Conservation (phyloP, 352 stramenopile species). For the Achlya hypogyna region DNA sequence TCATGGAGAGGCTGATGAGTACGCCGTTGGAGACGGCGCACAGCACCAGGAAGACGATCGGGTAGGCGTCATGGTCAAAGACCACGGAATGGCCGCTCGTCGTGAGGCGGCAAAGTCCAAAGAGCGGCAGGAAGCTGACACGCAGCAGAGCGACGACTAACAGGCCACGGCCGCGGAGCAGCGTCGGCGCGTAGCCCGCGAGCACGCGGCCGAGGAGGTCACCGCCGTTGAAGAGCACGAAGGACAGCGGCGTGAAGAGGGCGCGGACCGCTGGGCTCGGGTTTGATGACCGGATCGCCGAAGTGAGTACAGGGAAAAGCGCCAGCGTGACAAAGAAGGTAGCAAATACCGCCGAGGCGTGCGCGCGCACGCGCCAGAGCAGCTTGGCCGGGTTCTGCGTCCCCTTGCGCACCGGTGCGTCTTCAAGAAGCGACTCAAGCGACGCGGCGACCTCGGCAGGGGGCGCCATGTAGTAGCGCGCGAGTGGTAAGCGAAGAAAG, state of each 20-base stretch:
- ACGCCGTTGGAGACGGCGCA: constrained; percentile 68
- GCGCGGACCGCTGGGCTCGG: constrained; percentile 41
- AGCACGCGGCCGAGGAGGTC: constrained; percentile 59
- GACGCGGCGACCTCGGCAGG: constrained; percentile 10
- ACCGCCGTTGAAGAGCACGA: constrained; percentile 70
- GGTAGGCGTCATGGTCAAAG: constrained; percentile 59
- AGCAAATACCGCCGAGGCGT: constrained; percentile 50
- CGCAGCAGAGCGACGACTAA: constrained; percentile 29
- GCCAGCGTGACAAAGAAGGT: constrained; percentile 70
- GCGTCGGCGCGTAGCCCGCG: constrained; percentile 25
- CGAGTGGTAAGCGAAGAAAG: constrained; percentile 55
- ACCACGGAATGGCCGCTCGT: constrained; percentile 64
- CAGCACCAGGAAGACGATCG: constrained; percentile 41
- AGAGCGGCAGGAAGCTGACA: constrained; percentile 45
- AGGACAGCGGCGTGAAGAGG: constrained; percentile 64
- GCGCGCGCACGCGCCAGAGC: constrained; percentile 31
- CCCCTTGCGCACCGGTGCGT: neutral
- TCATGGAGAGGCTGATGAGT: constrained; percentile 59
- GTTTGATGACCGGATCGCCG: constrained; percentile 50
- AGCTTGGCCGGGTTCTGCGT: constrained; percentile 13
- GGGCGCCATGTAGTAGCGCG: constrained; percentile 48
- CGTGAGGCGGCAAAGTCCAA: constrained; percentile 78
- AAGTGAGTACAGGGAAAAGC: constrained; percentile 69
- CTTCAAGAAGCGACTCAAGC: constrained; percentile 32
- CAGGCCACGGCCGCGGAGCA: constrained; percentile 25